phyloP scores from a whole-genome alignment of 257 asterid species.

The Linderniella brevidens region DNA sequence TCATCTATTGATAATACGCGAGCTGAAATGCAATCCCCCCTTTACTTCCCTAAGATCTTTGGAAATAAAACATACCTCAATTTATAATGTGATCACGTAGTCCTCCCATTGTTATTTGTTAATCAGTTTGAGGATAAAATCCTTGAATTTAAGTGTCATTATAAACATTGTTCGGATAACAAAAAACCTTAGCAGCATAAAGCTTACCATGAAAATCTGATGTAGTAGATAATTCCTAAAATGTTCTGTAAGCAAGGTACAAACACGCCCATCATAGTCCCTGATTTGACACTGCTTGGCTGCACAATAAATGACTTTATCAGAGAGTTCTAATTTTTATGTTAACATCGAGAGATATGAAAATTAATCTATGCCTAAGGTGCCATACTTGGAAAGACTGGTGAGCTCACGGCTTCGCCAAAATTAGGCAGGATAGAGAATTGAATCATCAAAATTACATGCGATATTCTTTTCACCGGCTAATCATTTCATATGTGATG shows the following conservation, averaged over 20 bases:
- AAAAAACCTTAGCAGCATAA: conserved; percentile 2
- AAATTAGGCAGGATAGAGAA: no score
- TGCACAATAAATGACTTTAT: conserved; percentile 18
- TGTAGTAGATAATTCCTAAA: conserved; percentile 90
- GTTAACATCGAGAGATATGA: neutral
- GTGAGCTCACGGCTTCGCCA: no score
- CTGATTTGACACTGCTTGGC: conserved; percentile 55
- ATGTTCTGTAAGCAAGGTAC: conserved; percentile 95
- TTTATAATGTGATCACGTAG: conserved; percentile 1
- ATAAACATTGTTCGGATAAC: no score
- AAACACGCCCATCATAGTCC: conserved; percentile 98
- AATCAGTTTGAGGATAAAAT: no score
- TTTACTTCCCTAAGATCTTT: no score
- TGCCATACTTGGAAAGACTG: neutral
- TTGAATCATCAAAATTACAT: no score
- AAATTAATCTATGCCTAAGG: neutral
- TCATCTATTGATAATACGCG: no score
- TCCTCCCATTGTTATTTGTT: neutral
- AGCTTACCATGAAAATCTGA: conserved; percentile 83
- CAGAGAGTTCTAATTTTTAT: neutral
- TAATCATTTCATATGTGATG: no score
- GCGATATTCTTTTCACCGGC: no score
- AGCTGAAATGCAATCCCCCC: no score
- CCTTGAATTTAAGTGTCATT: no score
- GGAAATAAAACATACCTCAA: neutral